These are phyloP conservation scores for Diaporthe helianthi DNA, from an alignment of 2,329 filamentous ascomycete species.

Conservation along the genomic window DNA sequence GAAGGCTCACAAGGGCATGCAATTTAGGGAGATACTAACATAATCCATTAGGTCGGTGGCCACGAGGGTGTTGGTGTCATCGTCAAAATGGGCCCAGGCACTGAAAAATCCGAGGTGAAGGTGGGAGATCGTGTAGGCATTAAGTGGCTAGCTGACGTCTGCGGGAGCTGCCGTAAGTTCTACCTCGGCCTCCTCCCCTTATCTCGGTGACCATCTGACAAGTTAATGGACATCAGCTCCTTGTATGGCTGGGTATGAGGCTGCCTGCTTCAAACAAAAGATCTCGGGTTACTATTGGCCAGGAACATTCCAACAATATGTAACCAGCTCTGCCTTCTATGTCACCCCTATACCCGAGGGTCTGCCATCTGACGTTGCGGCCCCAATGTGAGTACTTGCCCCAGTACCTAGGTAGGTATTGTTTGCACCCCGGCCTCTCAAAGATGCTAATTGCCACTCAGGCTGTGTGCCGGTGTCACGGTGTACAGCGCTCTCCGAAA, in stretches of 20 bases:
- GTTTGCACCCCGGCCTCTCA: too few relatives aligned
- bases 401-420: too few relatives aligned
- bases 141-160: slow-evolving; percentile 70
- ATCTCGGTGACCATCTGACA: slow-evolving; percentile 35
- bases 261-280: slow-evolving; percentile 67
- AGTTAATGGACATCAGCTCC: slow-evolving; percentile 46
- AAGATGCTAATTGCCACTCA: not conserved
- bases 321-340: slow-evolving; percentile 68
- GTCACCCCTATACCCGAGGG: slow-evolving; percentile 73
- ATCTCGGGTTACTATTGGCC: slow-evolving; percentile 73
- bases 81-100: slow-evolving; percentile 68
- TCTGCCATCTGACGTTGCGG: slow-evolving; percentile 65
- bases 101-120: slow-evolving; percentile 62
- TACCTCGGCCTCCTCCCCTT: not conserved
- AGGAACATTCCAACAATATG: slow-evolving; percentile 77
- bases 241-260: slow-evolving; percentile 65
- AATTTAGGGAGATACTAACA: not conserved
- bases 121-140: slow-evolving; percentile 74
- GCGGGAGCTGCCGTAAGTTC: slow-evolving; percentile 52
- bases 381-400: slow-evolving; percentile 58
- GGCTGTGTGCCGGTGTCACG: slow-evolving; percentile 58
- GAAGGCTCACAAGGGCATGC: not conserved
- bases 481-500: slow-evolving; percentile 72
- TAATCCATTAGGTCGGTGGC: slow-evolving; percentile 57
- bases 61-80: slow-evolving; percentile 73